Evolutionary conservation across 2,329 filamentous ascomycete genomes (phyloP).

Genomic region (Sphaerulina musiva): DNA sequence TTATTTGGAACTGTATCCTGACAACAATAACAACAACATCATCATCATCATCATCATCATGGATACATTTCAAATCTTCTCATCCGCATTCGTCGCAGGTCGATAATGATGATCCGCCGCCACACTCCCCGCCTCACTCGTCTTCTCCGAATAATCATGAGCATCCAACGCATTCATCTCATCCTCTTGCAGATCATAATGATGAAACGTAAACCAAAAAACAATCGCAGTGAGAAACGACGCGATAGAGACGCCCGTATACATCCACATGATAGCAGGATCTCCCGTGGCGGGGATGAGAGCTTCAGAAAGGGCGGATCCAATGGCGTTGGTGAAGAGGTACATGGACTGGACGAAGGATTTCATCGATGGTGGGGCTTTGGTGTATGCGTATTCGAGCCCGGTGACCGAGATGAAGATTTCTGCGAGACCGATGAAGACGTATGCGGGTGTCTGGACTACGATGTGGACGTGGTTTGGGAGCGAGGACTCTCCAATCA

Average conservation of each 20-base stretch:
- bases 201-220: constrained; percentile 30
- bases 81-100: constrained; percentile 6
- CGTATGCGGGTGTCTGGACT: constrained; percentile 42
- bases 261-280: constrained; percentile 60
- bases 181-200: constrained; percentile 46
- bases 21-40: neutral
- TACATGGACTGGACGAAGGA: constrained; percentile 51
- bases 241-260: constrained; percentile 26
- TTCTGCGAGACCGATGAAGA: constrained; percentile 42
- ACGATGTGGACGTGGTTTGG: constrained; percentile 43
- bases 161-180: constrained; percentile 45
- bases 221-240: constrained; percentile 22
- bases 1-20: neutral
- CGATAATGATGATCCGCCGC: neutral
- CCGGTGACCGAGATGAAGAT: constrained; percentile 45
- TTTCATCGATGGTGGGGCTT: constrained; percentile 44
- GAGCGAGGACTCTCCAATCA: constrained; percentile 26
- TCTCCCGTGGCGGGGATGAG: constrained; percentile 56
- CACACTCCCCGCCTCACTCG: constrained; percentile 14
- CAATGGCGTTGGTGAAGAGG: constrained; percentile 54
- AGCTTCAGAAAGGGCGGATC: constrained; percentile 55
- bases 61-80: constrained; percentile 9
- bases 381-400: constrained; percentile 44
- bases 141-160: constrained; percentile 16
- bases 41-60: too few relatives aligned